Base-by-base conservation (phyloP, 805 yeast genomes). In the Tetrapisispora pingtungensis region DNA sequence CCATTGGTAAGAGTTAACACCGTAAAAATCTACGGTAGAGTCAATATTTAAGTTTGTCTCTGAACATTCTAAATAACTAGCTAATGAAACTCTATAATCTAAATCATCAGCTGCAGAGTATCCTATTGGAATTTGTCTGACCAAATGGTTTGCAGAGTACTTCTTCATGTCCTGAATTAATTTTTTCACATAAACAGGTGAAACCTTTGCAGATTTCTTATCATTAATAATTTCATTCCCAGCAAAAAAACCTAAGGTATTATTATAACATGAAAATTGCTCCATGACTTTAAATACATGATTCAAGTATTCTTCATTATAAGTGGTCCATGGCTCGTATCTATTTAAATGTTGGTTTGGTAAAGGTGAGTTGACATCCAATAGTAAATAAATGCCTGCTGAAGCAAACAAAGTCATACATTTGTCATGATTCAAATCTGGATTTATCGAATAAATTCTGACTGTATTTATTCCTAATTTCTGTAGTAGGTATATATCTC, bases 31-130 rank as follows among this genome's bases (percentile, higher is more conserved):
- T 15, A 82, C 80, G 28, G 61, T 50, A 2, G 80, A 64, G 41
- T 79, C 82, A 3, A 58, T 51, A 0, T 73, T 65, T 14, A 65
- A 63, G 2, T 55, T 58, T 2, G 70, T 71, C 18, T 76, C 78
- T 20, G 78, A 74, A 56, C 97, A 89, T 54, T 82, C 90, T 45
- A 90, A 71, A 59, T 84, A 90, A 46, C 78, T 73, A 0, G 96
- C 82, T 40, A 89, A 70, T 0, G 96, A 74, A 8, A 76, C 74
- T 55, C 97, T 71, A 63, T 76, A 89, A 42, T 71, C 65, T 47
- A 89, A 71, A 57, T 89, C 97, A 65, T 90, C 97, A 1, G 97
- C 97, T 0, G 97, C 97, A 0, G 97, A 87, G 61, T 90, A 90
- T 0, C 97, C 97, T 32, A 90, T 85, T 0, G 97, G 97, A 15